Evolutionary conservation across 441 rosid species (phyloP), one percentile per base, ranked within the genome.

Genomic region (Geranium incanum): DNA sequence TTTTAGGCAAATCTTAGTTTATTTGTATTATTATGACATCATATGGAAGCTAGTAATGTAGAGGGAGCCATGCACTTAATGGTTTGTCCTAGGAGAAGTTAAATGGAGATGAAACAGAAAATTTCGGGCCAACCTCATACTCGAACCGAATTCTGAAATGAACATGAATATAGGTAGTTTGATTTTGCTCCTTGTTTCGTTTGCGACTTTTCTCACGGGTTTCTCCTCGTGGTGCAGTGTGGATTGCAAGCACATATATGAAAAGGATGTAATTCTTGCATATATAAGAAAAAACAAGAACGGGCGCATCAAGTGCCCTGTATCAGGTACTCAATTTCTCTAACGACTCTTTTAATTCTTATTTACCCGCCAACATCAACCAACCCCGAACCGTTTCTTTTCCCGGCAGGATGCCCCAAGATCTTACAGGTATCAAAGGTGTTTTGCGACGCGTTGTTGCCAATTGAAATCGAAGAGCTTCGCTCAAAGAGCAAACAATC

Each of bases 221-320:
- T 57, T 57, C 5, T 62, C 72, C 63, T 76, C 23, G 59, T 67
- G 67, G 67, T 75, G 83, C 85, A 92, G 99, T 75, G 52, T 79
- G 84, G 91, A 84, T 18, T 92, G 98, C 96, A 87, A 83, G 86
- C 99, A 95, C 78, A 75, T 95, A 9, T 92, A 90, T 36, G 97
- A 90, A 28, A 86, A 87, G 78, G 70, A 74, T 12, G 87, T 83
- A 39, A 76, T 95, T 74, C 72, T 83, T 82, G 70, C 55, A 39
- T 79, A 86, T 81, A 86, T 90, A 71, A 75, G 59, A 79, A 72
- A 64, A 13, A 64, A 73, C 64, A 78, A 67, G 21, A 76, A 70
- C 41, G 77, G 71, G 45, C 75, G 72, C 71, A 80, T 77, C 45
- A 72, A 57, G 66, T 92, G 99, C 82, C 96, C 96, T 1, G 78